Percentiles rank a stretch among this genome's conserved stretches.
These are phyloP conservation scores for Teunomyces barrocoloradensis DNA, from an alignment of 805 yeast genomes.

Conservation along the genomic window DNA sequence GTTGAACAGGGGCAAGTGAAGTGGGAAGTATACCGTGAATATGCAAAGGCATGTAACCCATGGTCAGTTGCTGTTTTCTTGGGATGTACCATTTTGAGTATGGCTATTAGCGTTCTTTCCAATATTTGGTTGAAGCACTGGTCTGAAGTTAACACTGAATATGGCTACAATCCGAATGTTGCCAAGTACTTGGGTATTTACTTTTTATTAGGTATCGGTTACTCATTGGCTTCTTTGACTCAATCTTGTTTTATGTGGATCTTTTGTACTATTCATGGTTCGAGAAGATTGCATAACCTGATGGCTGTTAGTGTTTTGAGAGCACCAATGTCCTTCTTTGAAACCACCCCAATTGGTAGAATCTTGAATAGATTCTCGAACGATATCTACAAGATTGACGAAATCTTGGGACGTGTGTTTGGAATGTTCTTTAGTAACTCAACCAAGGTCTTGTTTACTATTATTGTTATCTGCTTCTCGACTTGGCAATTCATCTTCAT, in stretches of 20 bases:
- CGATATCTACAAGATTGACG: conserved; percentile 88
- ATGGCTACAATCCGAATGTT: conserved; percentile 72
- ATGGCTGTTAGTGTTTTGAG: conserved; percentile 74
- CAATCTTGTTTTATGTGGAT: conserved; percentile 76
- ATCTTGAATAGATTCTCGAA: conserved; percentile 86
- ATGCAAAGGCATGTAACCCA: conserved; percentile 85
- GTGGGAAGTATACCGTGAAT: conserved; percentile 77
- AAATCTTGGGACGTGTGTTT: conserved; percentile 66
- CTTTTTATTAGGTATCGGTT: conserved; percentile 66
- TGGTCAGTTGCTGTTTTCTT: conserved; percentile 59
- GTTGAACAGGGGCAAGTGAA: conserved; percentile 92
- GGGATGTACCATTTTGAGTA: conserved; percentile 53
- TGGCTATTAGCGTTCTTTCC: conserved; percentile 60
- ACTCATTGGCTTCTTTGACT: conserved; percentile 56
- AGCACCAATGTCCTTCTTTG: conserved; percentile 95
- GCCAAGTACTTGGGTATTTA: conserved; percentile 71
- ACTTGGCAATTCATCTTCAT: conserved; percentile 84
- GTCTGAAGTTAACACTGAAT: conserved; percentile 82
- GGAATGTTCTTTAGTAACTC: conserved; percentile 63
- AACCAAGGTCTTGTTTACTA: conserved; percentile 67
- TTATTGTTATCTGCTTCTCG: conserved; percentile 75
- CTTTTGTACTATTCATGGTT: conserved; percentile 79
- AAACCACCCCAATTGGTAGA: conserved; percentile 94
- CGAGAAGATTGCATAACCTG: conserved; percentile 65
- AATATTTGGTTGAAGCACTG: conserved; percentile 95